Conservation (phyloP, 441 rosid species). For the Breynia disticha region DNA sequence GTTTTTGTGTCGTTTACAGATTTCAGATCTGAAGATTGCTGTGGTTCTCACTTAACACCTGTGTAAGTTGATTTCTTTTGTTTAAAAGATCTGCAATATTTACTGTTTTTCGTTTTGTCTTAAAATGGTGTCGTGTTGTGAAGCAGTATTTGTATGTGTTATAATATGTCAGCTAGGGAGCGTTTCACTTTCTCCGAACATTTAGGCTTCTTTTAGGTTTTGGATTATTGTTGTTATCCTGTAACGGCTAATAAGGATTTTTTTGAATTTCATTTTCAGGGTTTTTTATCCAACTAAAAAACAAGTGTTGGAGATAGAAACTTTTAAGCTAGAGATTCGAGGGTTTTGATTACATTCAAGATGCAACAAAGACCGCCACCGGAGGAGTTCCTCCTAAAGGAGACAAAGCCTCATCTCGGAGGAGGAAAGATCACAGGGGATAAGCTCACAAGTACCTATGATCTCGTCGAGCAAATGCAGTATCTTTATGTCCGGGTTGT, state of each 20-base stretch:
- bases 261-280: slow-evolving; percentile 24
- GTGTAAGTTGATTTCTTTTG: slow-evolving; percentile 17
- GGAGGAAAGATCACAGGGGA: slow-evolving; percentile 75
- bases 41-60: slow-evolving; percentile 8
- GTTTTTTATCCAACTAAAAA: slow-evolving; percentile 12
- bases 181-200: slow-evolving; percentile 15
- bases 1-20: slow-evolving; percentile 7
- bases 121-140: slow-evolving; percentile 14
- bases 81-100: slow-evolving; percentile 4
- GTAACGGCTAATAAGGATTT: slow-evolving; percentile 25
- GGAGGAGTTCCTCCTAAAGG: slow-evolving; percentile 72
- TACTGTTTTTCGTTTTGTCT: slow-evolving; percentile 9
- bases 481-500: slow-evolving; percentile 92
- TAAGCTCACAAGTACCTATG: slow-evolving; percentile 91
- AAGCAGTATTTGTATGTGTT: slow-evolving; percentile 1
- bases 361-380: slow-evolving; percentile 83
- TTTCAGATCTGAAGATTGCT: slow-evolving; percentile 48
- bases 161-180: slow-evolving; percentile 3
- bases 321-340: slow-evolving; percentile 7
- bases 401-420: slow-evolving; percentile 95
- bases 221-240: neutral
- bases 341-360: slow-evolving; percentile 7
- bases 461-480: slow-evolving; percentile 94
- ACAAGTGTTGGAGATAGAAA: neutral
- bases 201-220: slow-evolving; percentile 10